Evolutionary conservation across 2,329 filamentous ascomycete genomes (phyloP), one percentile per base, ranked within the genome.

Genomic region (Curvularia lunata): DNA sequence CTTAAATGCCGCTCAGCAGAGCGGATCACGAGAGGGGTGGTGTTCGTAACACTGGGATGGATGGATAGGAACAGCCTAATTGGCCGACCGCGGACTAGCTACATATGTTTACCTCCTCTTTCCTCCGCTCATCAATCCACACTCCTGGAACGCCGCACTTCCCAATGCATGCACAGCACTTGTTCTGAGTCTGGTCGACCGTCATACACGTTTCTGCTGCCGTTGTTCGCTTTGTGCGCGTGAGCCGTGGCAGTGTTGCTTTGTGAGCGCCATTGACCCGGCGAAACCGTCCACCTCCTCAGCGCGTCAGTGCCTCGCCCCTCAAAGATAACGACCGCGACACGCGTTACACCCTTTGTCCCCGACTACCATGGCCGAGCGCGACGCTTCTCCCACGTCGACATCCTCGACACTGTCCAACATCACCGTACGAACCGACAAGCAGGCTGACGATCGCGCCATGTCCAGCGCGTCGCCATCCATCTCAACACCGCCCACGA

Each of bases 401-500:
- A 77, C 76, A 19, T 77, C 78, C 25, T 81, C 78, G 2, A 74
- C 77, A 8, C 67, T 75, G 40, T 81, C 79, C 46, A 77, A 75
- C 65, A 79, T 80, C 62, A 73, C 76, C 34, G 76, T 78, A 42
- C 70, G 65, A 38, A 68, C 64, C 54, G 67, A 64, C 56, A 61
- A 72, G 64, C 55, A 72, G 56, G 63, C 68, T 54, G 68, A 68
- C 56, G 70, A 69, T 64, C 72, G 72, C 59, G 67, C 66, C 72
- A 73, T 75, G 79, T 69, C 84, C 66, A 78, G 83, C 80, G 83
- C 83, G 79, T 85, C 84, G 48, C 78, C 75, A 34, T 67, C 82
- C 25, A 83, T 80, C 67, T 88, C 85, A 19, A 90, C 88, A 56
- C 88, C 88, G 46, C 86, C 87, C 23, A 90, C 88, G 48, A 90